phyloP scores from a whole-genome alignment of 176 grass and related monocot species.

The Avena atlantica region DNA sequence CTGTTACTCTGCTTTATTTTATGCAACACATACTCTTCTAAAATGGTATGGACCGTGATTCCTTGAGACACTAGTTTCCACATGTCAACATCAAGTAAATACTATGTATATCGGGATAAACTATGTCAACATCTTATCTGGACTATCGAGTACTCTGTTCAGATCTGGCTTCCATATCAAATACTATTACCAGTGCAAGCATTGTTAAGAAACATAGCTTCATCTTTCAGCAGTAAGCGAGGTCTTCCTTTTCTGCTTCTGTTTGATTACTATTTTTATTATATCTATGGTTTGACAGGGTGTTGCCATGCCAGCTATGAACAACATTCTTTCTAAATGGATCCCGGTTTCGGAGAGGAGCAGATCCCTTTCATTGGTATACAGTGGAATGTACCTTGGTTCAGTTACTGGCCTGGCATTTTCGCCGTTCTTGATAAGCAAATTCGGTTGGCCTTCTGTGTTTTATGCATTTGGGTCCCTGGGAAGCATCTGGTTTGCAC shows the following conservation, averaged over 20 bases:
- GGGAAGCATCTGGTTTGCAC: slow-evolving; percentile 83
- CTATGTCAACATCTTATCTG: neutral
- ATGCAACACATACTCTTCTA: neutral
- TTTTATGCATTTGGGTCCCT: slow-evolving; percentile 94
- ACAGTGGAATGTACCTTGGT: slow-evolving; percentile 99
- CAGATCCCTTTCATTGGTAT: slow-evolving; percentile 90
- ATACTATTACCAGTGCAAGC: neutral
- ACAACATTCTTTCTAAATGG: slow-evolving; percentile 97
- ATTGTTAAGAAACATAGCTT: neutral
- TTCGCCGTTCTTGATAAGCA: slow-evolving; percentile 89
- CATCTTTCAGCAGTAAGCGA: too few species aligned
- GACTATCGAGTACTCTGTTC: neutral
- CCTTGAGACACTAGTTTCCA: neutral
- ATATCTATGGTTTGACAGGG: slow-evolving; percentile 63
- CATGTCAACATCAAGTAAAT: neutral
- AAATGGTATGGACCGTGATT: neutral
- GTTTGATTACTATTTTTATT: neutral
- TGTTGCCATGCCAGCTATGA: slow-evolving; percentile 98
- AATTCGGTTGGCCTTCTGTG: slow-evolving; percentile 95
- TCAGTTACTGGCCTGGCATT: slow-evolving; percentile 91
- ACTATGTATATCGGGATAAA: neutral
- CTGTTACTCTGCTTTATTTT: slow-evolving; percentile 30
- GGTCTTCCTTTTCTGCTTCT: neutral
- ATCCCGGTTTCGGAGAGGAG: slow-evolving; percentile 96
- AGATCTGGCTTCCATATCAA: slow-evolving; percentile 21